Percentiles rank a stretch among this genome's conserved stretches.
phyloP scores from a whole-genome alignment of 257 asterid species.

The Ophiorrhiza pumila region DNA sequence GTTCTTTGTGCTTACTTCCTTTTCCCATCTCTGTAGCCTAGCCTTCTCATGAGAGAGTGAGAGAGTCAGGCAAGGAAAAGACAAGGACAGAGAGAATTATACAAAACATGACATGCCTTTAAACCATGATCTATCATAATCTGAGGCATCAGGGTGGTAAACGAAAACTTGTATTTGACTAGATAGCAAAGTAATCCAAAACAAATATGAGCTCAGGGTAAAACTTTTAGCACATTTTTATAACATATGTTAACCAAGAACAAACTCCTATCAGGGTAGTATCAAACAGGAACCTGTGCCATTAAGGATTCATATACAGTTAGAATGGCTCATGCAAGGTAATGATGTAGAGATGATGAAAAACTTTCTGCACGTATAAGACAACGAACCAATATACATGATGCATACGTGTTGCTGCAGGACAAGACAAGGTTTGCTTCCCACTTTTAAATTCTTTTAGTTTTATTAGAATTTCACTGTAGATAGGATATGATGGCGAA shows the following conservation, averaged over 20 bases:
- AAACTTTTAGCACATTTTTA: not conserved
- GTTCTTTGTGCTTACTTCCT: not conserved
- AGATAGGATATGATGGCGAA: no score
- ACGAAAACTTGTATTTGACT: not conserved
- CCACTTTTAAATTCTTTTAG: not conserved
- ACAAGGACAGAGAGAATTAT: not conserved
- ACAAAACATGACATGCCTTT: not conserved
- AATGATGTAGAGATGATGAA: not conserved
- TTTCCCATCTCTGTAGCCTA: not conserved
- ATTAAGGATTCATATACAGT: not conserved
- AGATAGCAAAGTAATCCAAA: not conserved
- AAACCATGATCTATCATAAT: not conserved
- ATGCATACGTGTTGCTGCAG: not conserved
- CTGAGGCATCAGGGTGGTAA: not conserved
- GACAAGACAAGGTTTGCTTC: slow-evolving; percentile 1
- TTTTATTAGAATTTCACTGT: not conserved
- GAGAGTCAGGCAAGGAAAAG: not conserved
- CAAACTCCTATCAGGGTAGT: not conserved
- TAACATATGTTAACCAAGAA: not conserved
- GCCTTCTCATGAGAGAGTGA: not conserved
- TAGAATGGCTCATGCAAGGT: not conserved
- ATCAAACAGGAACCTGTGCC: not conserved
- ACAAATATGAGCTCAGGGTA: not conserved
- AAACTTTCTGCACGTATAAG: not conserved
- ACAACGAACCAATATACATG: not conserved